Evolutionary conservation across 768 basidiomycete species (phyloP).

Genomic region (Auricularia auricula-judae): DNA sequence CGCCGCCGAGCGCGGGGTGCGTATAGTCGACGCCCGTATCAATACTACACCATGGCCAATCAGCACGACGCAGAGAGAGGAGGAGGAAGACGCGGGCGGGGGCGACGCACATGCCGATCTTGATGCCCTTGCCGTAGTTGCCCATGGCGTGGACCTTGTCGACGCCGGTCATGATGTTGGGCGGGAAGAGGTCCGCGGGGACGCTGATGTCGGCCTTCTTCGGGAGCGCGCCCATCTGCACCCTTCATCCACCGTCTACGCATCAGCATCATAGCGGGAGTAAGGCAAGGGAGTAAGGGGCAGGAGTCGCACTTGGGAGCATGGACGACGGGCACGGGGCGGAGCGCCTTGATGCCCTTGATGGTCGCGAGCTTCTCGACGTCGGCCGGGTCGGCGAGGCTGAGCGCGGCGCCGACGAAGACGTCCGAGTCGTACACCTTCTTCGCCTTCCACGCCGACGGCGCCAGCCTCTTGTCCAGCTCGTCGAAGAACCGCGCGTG

Average conservation of each 20-base stretch:
- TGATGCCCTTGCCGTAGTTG: conserved; percentile 26
- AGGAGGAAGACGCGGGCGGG: too few relatives aligned
- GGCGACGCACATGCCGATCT: conserved; percentile 21
- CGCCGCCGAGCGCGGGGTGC: conserved; percentile 9
- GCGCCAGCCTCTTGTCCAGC: not conserved
- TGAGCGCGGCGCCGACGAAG: not conserved
- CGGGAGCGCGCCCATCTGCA: not conserved
- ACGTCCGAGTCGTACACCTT: not conserved
- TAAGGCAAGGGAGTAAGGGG: not conserved
- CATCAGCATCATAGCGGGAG: too few relatives aligned
- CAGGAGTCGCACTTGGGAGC: conserved; percentile 4
- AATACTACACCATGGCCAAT: conserved; percentile 36
- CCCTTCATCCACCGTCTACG: too few relatives aligned
- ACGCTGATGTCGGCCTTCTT: not conserved
- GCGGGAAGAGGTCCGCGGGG: not conserved
- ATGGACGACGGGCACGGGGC: not conserved
- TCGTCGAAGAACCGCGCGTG: conserved; percentile 1
- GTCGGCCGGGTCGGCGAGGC: not conserved
- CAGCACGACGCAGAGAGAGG: not conserved
- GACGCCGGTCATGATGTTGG: conserved; percentile 13
- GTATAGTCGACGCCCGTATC: conserved; percentile 21
- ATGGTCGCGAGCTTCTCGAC: conserved; percentile 13
- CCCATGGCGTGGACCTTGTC: conserved; percentile 25
- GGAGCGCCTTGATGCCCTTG: conserved; percentile 37
- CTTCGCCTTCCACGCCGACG: not conserved